Base-by-base conservation (phyloP, 257 asterid genomes). In the Solanum phureja region DNA sequence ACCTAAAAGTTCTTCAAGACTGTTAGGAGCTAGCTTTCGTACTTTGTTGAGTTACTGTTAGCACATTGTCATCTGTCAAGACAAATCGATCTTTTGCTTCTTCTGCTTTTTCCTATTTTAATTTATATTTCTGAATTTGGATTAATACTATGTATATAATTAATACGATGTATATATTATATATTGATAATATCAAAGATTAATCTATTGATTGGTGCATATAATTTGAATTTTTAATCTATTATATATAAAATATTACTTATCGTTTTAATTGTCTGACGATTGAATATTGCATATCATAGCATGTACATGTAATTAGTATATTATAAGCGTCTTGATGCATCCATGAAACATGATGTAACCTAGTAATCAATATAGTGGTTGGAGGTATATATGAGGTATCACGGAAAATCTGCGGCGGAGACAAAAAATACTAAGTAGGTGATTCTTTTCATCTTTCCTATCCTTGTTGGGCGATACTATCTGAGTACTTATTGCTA, bases 371-470 rank as follows among this genome's bases (percentile, higher is more conserved):
- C 3, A 49, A 49, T 49, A 49, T 0, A 49, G 21, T 49, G 3
- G 60, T 14, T 14, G 60, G 1, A 0, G 7, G 1, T 2, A 4
- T 31, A 31, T 33, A 49, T 49, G 21, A 49, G 19, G 0, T 5
- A 14, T 49, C 60, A 5, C 1, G 60, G 3, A 0, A 49, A 49
- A 49, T 14, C 0, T 49, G 0, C 3, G 3, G 0, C 1, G 8
- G 21, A 49, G 60, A 14, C 1, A 14, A 49, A 14, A 49, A 49
- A 49, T 14, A 49, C 0, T 4, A 10, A 11, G 13, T 42, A 13
- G 4, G 9, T 52, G 62, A 52, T 52, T 16, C 1, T 52, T 52
- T 52, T 52, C 9, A 52, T 52, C 4, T 18, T 16, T 52, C 3
- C 2, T 52, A 52, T 52, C 0, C 1, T 18, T 52, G 2, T 2